Evolutionary conservation across 2,329 filamentous ascomycete genomes (phyloP), one percentile per base, ranked within the genome.

Genomic region (Acrodontium crateriforme): DNA sequence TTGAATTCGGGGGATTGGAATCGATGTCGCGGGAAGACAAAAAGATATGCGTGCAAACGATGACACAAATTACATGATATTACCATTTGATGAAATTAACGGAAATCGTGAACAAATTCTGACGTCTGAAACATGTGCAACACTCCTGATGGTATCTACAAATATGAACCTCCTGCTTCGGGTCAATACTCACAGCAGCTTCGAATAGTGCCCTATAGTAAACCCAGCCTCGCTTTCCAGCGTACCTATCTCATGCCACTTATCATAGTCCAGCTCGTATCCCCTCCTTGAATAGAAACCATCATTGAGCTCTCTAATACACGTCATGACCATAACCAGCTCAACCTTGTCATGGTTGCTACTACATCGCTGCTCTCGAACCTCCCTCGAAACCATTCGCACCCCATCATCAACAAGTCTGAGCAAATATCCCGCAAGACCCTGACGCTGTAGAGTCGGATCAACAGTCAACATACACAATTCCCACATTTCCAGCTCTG

Each of bases 401-500:
- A 36, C 28, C 16, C 38, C 39, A 12, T 28, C 27, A 8, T 42
- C 40, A 10, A 37, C 36, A 11, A 33, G 11, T 12, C 25, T 24
- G 33, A 41, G 39, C 26, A 41, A 27, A 13, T 39, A 32, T 2
- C 33, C 29, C 9, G 37, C 40, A 16, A 44, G 10, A 4, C 39
- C 39, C 11, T 30, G 28, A 2, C 34, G 25, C 25, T 38, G 35
- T 15, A 33, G 12, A 7, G 18, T n/a, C 4, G 27, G 25, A 15
- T 35, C 35, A 3, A 37, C 34, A 8, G 37, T 37, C 28, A 42
- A 24, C 1, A 28, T 11, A n/a, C 31, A 33, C 20, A 42, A 14
- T 19, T 42, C 39, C 31, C 36, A 42, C 2, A 36, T 24, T 12
- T 34, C 29, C 5, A 24, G 29, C 15, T 26, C 19, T 29, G 16